phyloP scores from a whole-genome alignment of 495 filamentous ascomycete species.

The Pyrenula aspistea region DNA sequence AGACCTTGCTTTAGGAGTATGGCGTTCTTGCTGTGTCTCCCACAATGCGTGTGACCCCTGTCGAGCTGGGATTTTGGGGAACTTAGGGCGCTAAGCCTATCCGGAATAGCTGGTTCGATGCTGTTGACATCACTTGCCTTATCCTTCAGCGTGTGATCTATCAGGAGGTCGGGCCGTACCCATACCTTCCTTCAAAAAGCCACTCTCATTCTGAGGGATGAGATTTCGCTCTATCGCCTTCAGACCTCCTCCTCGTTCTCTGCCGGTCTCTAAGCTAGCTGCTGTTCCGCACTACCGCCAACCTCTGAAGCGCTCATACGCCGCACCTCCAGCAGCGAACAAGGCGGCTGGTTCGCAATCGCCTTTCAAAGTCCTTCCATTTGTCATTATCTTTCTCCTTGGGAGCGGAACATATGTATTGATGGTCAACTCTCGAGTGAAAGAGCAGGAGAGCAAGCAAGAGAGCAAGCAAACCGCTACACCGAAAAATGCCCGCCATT shows the following conservation, averaged over 20 bases:
- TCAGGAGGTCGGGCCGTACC: no score
- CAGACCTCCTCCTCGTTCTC: background rate
- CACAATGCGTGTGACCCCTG: no score
- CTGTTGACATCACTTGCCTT: no score
- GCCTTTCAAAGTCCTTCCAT: conserved; percentile 36
- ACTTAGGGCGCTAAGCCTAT: no score
- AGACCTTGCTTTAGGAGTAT: no score
- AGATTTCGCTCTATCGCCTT: background rate
- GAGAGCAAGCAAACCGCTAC: conserved; percentile 15
- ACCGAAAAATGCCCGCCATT: conserved; percentile 7
- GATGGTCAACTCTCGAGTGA: conserved; percentile 44
- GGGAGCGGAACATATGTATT: conserved; percentile 49
- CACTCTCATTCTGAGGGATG: no score
- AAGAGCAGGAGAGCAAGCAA: conserved; percentile 4
- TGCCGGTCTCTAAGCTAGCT: background rate
- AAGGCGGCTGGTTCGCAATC: background rate
- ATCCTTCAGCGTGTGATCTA: no score
- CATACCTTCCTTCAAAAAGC: no score
- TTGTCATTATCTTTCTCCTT: conserved; percentile 44
- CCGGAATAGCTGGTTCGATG: no score
- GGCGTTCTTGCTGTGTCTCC: no score
- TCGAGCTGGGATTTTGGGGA: no score
- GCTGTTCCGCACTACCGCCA: background rate
- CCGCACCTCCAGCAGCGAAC: background rate
- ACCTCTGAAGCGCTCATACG: background rate